Conservation (phyloP, 169 alveolate species). For the Cryptosporidium xiaoi region DNA sequence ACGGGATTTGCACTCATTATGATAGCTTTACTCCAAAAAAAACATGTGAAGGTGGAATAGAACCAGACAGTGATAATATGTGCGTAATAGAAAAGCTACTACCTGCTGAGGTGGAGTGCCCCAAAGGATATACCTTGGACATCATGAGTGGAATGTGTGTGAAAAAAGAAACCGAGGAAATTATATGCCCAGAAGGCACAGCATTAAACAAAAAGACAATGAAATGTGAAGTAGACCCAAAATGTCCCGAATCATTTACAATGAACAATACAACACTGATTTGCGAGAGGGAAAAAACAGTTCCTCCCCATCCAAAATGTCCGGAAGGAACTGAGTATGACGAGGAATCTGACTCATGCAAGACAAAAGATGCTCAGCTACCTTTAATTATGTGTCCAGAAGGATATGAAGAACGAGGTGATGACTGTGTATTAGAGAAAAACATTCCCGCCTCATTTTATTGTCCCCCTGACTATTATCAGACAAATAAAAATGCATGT, state of each 20-base stretch:
- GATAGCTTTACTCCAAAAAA: slow-evolving; percentile 53
- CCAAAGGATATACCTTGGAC: slow-evolving; percentile 48
- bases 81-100: slow-evolving; percentile 54
- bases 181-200: slow-evolving; percentile 69
- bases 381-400: slow-evolving; percentile 74
- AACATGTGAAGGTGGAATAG: slow-evolving; percentile 73
- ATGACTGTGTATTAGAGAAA: slow-evolving; percentile 51
- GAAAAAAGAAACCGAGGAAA: slow-evolving; percentile 37
- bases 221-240: slow-evolving; percentile 65
- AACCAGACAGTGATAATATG: slow-evolving; percentile 72
- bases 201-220: slow-evolving; percentile 15
- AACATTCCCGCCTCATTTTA: slow-evolving; percentile 67
- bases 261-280: slow-evolving; percentile 47
- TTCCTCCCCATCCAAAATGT: slow-evolving; percentile 68
- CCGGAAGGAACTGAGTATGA: slow-evolving; percentile 72
- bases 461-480: slow-evolving; percentile 62
- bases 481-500: slow-evolving; percentile 56
- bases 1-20: slow-evolving; percentile 34
- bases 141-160: slow-evolving; percentile 66
- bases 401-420: slow-evolving; percentile 67
- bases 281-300: slow-evolving; percentile 41
- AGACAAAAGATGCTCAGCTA: slow-evolving; percentile 59
- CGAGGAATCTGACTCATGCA: slow-evolving; percentile 39
- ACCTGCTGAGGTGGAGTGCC: slow-evolving; percentile 74
- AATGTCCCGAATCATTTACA: slow-evolving; percentile 29